Evolutionary conservation across 495 filamentous ascomycete species (phyloP).

Genomic region (Aspergillus bertholletiae): DNA sequence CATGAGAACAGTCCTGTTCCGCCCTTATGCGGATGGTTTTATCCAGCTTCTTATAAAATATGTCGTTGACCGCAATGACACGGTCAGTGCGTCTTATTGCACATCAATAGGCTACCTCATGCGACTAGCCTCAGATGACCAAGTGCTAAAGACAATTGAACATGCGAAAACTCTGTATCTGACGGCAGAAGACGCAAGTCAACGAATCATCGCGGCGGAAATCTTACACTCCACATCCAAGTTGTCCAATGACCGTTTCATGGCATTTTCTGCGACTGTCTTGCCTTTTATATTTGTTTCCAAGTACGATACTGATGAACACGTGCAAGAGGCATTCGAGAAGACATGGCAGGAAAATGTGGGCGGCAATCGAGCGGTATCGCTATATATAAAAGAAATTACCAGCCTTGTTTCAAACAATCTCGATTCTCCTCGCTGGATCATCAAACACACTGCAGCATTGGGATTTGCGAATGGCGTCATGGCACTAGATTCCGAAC

Average conservation of each 20-base stretch:
- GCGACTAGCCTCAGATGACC: constrained; percentile 66
- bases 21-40: constrained; percentile 72
- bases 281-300: constrained; percentile 86
- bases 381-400: constrained; percentile 83
- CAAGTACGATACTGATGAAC: constrained; percentile 77
- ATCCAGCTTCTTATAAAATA: constrained; percentile 73
- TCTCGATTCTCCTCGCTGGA: constrained; percentile 78
- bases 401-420: constrained; percentile 59
- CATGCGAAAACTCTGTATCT: constrained; percentile 74
- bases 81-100: constrained; percentile 82
- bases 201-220: constrained; percentile 73
- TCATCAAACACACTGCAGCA: constrained; percentile 82
- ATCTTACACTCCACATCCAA: constrained; percentile 77
- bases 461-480: constrained; percentile 74
- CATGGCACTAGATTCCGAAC: constrained; percentile 53
- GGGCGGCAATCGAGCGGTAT: constrained; percentile 74
- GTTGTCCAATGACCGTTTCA: constrained; percentile 84
- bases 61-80: constrained; percentile 84
- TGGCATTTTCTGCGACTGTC: constrained; percentile 64
- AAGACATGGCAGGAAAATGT: constrained; percentile 89
- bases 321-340: constrained; percentile 68
- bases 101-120: constrained; percentile 81
- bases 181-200: constrained; percentile 67
- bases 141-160: constrained; percentile 61
- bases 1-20: constrained; percentile 69